Evolutionary conservation across 2,329 filamentous ascomycete genomes (phyloP), one percentile per base, ranked within the genome.

Genomic region (Stromatinia cepivora): DNA sequence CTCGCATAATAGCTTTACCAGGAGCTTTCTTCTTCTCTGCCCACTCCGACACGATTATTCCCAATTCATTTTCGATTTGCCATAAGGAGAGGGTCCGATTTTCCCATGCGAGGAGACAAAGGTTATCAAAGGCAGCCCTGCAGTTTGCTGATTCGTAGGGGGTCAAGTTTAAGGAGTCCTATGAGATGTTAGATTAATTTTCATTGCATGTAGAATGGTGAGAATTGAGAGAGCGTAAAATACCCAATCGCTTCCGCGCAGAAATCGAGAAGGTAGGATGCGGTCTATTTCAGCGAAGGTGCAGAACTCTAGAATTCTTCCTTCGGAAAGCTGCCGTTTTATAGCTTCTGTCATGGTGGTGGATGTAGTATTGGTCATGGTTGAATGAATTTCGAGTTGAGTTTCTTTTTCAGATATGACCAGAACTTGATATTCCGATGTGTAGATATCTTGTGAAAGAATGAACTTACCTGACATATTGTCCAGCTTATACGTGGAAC

Each of bases 221-320:
- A 15, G n/a, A 31, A 3, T 17, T 53, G 17, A 8, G 25, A 31
- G 52, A 31, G n/a, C 8, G 52, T 31, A 22, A 17, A 36, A 58
- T 64, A 64, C 46, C 46, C 61, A 64, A 15, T 52, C 61, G 28
- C 48, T 64, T 8, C 61, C 61, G 52, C 25, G 45, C 31, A 52
- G 22, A 9, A 64, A 64, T 36, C 52, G 20, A 20, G 20, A 17
- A 7, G 15, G 13, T 20, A 46, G 13, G 45, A 46, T 13, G 45
- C 15, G 45, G 45, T 46, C 15, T 17, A 46, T 15, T 20, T 46
- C 46, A n/a, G 22, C 8, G 6, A 10, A 22, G 17, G 17, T n/a
- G n/a, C n/a, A n/a, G n/a, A n/a, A n/a, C n/a, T n/a, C n/a, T n/a
- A 34, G 28, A 22, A 17, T 22, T 34, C 31, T 54, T 54, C 25